Percentiles rank a stretch among this genome's conserved stretches.
Conservation (phyloP, 129 eudicot genomes). For the Daucus carota region DNA sequence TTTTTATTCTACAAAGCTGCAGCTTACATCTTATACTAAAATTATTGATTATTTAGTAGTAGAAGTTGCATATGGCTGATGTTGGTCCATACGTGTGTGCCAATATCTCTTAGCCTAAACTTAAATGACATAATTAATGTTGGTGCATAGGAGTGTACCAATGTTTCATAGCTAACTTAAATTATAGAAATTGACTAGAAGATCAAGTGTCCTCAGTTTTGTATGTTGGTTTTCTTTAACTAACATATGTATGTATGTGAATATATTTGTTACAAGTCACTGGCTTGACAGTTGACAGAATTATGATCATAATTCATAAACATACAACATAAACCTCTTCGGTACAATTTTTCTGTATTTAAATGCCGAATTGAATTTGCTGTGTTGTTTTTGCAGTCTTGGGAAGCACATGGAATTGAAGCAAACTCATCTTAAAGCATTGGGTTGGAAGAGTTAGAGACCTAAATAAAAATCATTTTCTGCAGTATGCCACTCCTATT, state of each 20-base stretch:
- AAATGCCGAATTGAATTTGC: neutral
- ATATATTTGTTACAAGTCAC: neutral
- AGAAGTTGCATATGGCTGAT: neutral
- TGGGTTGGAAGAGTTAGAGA: constrained; percentile 56
- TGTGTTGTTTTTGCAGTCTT: constrained; percentile 37
- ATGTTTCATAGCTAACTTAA: neutral
- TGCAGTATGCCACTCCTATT: neutral
- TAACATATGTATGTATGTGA: too few relatives aligned
- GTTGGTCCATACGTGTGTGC: neutral
- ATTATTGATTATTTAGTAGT: neutral
- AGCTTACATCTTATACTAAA: neutral
- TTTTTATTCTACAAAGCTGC: neutral
- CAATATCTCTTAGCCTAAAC: neutral
- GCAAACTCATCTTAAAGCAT: constrained; percentile 53
- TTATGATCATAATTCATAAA: neutral
- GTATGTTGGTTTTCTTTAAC: too few relatives aligned
- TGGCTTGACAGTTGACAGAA: neutral
- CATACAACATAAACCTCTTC: neutral
- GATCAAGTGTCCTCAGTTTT: neutral
- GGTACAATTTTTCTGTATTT: neutral
- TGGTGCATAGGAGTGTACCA: neutral
- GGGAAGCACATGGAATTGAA: constrained; percentile 75
- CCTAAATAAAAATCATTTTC: neutral
- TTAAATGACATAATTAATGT: neutral
- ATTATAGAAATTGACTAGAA: neutral